A percentile compares a stretch with the other conserved stretches of the same genome.
phyloP scores from a whole-genome alignment of 2,329 filamentous ascomycete genomes.

The Tolypocladium ophioglossoides region DNA sequence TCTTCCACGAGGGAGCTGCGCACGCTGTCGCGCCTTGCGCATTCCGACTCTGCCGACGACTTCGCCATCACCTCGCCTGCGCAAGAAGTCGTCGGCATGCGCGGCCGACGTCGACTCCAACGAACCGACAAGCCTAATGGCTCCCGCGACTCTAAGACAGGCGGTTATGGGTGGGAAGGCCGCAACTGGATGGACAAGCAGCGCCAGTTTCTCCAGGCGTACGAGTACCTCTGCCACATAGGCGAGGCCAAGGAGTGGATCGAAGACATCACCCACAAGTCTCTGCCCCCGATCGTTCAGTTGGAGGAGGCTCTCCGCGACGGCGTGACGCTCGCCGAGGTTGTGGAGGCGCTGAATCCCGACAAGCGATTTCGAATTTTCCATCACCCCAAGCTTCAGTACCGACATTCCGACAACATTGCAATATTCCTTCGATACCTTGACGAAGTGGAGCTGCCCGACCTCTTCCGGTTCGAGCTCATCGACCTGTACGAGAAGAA shows the following conservation, averaged over 20 bases:
- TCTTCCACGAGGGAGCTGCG: slow-evolving; percentile 86
- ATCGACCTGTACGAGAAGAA: slow-evolving; percentile 99
- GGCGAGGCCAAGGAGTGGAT: slow-evolving; percentile 99
- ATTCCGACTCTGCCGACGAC: slow-evolving; percentile 65
- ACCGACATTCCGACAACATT: slow-evolving; percentile 95
- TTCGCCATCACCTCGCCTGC: slow-evolving; percentile 68
- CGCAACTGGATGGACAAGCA: slow-evolving; percentile 99
- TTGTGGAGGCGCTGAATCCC: slow-evolving; percentile 81
- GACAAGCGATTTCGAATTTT: slow-evolving; percentile 73
- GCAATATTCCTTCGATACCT: slow-evolving; percentile 92
- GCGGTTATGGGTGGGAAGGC: slow-evolving; percentile 62
- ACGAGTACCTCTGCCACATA: slow-evolving; percentile 97
- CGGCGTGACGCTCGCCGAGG: slow-evolving; percentile 87
- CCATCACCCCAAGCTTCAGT: slow-evolving; percentile 74
- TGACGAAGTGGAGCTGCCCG: slow-evolving; percentile 82
- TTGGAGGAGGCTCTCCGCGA: slow-evolving; percentile 87
- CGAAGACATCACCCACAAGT: slow-evolving; percentile 73
- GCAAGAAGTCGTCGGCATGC: slow-evolving; percentile 79
- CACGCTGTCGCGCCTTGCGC: slow-evolving; percentile 73
- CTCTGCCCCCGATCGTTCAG: slow-evolving; percentile 85
- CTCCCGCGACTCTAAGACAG: slow-evolving; percentile 33
- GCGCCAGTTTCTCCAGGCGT: slow-evolving; percentile 88
- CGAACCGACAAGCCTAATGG: slow-evolving; percentile 47
- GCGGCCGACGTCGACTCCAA: slow-evolving; percentile 75
- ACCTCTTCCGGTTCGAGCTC: slow-evolving; percentile 92